Conservation (phyloP, 768 basidiomycete species). For the Kwoniella sp. region DNA sequence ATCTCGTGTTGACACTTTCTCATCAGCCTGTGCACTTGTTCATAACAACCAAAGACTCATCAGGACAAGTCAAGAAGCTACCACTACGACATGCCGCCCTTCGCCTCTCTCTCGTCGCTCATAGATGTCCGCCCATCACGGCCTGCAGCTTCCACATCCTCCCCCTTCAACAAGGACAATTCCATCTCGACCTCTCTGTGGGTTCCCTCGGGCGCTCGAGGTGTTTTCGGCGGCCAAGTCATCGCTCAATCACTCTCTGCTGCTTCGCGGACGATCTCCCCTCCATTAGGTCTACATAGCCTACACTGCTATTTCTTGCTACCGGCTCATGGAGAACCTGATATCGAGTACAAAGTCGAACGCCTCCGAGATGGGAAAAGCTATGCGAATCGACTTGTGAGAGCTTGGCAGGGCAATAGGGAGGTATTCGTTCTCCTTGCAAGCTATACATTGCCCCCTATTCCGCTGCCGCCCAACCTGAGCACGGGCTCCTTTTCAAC, state of each 20-base stretch:
- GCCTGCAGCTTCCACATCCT: background rate
- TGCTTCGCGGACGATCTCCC: slow-evolving; percentile 37
- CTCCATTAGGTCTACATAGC: slow-evolving; percentile 42
- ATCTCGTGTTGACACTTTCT: too few relatives aligned
- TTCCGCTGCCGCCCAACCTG: slow-evolving; percentile 7
- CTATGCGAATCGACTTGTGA: slow-evolving; percentile 46
- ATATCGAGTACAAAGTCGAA: slow-evolving; percentile 51
- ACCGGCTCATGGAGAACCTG: slow-evolving; percentile 35
- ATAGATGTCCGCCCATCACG: background rate
- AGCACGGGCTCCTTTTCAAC: background rate
- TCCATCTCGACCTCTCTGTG: slow-evolving; percentile 39
- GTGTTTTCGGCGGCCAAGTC: slow-evolving; percentile 56
- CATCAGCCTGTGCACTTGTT: too few relatives aligned
- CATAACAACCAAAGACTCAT: too few relatives aligned
- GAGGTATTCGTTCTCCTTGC: slow-evolving; percentile 51
- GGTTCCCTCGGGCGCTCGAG: slow-evolving; percentile 48
- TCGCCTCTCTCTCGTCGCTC: background rate
- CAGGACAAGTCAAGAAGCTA: too few relatives aligned
- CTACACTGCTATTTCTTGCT: slow-evolving; percentile 54
- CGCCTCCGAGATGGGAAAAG: slow-evolving; percentile 50
- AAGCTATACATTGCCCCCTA: slow-evolving; percentile 44
- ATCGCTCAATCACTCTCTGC: slow-evolving; percentile 53
- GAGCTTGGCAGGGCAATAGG: slow-evolving; percentile 47
- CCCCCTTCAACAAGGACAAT: background rate
- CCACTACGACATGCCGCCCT: slow-evolving; percentile 4